Percentiles rank a stretch among this genome's conserved stretches.
Conservation (phyloP, 73 alveolate genomes). For the Tetrahymena thermophila region DNA sequence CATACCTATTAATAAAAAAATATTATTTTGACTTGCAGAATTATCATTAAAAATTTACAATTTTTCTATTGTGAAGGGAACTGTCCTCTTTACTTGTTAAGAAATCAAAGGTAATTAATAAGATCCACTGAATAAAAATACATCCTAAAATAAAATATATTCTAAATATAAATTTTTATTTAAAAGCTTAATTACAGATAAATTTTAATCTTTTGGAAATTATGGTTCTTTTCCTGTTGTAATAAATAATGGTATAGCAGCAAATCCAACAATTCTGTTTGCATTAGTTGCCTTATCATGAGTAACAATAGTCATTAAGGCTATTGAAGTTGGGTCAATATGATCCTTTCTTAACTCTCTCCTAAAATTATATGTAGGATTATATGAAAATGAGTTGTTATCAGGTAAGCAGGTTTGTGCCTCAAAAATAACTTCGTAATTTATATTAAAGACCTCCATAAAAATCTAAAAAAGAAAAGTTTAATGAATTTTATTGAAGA, state of each 20-base stretch:
- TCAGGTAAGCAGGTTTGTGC: conserved; percentile 63
- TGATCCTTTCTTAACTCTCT: conserved; percentile 63
- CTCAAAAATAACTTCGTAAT: conserved; percentile 47
- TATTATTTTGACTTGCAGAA: neutral
- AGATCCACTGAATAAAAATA: conserved; percentile 59
- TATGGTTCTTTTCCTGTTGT: conserved; percentile 36
- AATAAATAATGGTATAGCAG: conserved; percentile 68
- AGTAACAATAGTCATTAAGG: conserved; percentile 63
- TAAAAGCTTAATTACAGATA: neutral
- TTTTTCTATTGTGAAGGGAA: conserved; percentile 65
- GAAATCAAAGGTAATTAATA: conserved; percentile 65
- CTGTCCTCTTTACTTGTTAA: conserved; percentile 49
- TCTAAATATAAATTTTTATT: neutral
- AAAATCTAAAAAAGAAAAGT: neutral
- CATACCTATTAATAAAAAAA: conserved; percentile 19
- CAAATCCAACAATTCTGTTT: conserved; percentile 70
- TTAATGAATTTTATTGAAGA: neutral
- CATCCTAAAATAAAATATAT: neutral
- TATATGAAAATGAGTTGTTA: conserved; percentile 15
- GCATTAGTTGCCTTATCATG: conserved; percentile 54
- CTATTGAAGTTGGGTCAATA: conserved; percentile 69
- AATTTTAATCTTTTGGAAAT: conserved; percentile 50
- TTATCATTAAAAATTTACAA: conserved; percentile 5
- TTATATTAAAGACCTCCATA: conserved; percentile 28
- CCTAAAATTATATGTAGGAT: conserved; percentile 67